A percentile compares a stretch with the other conserved stretches of the same genome.
These are phyloP conservation scores for Decorospora gaudefroyi DNA, from an alignment of 2,329 filamentous ascomycete genomes.

Conservation along the genomic window DNA sequence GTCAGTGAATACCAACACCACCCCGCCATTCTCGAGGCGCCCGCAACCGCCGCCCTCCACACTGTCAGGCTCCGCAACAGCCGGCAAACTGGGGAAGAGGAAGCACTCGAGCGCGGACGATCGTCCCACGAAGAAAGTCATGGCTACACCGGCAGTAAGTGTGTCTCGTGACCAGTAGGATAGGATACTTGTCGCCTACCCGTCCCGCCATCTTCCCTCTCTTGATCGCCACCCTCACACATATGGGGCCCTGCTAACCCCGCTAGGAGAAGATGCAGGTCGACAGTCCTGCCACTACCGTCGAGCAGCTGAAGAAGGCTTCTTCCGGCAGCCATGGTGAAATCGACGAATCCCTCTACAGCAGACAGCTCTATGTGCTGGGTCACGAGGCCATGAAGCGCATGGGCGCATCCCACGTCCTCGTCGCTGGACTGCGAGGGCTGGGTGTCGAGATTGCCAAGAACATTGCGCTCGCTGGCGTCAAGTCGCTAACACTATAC, in stretches of 20 bases:
- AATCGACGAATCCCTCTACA: conserved; percentile 71
- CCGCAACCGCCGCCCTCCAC: conserved; percentile 26
- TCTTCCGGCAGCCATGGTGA: conserved; percentile 56
- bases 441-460: conserved; percentile 98
- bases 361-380: conserved; percentile 70
- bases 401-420: conserved; percentile 94
- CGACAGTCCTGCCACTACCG: conserved; percentile 61
- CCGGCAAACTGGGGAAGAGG: conserved; percentile 53
- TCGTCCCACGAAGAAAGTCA: conserved; percentile 49
- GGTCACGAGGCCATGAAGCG: conserved; percentile 94
- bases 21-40: conserved; percentile 21
- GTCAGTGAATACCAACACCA: conserved; percentile 7
- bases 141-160: conserved; percentile 51
- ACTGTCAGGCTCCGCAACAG: conserved; percentile 30
- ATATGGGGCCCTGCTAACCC: conserved; percentile 14
- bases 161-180: not conserved
- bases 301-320: conserved; percentile 62
- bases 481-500: conserved; percentile 94
- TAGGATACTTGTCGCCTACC: conserved; percentile 14
- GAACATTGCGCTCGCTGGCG: conserved; percentile 95
- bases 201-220: conserved; percentile 8
- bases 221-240: not conserved
- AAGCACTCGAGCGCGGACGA: conserved; percentile 46
- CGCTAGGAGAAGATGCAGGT: conserved; percentile 64
- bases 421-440: conserved; percentile 88